phyloP scores from a whole-genome alignment of 2,329 filamentous ascomycete species.

The Cercospora beticola region DNA sequence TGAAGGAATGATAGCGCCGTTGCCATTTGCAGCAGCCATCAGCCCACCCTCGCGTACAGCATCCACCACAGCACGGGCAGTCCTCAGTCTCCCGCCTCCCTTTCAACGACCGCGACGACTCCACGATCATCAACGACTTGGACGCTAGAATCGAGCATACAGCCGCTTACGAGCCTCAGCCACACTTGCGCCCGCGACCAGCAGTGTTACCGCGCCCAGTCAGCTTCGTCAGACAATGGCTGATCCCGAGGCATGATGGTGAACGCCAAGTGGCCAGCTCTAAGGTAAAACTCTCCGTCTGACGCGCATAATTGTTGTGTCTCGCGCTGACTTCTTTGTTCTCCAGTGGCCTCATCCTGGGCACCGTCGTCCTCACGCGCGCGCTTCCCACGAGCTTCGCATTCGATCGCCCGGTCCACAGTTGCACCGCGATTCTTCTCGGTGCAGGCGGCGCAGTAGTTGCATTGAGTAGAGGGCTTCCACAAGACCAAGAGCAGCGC shows the following conservation, averaged over 20 bases:
- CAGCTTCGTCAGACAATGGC: constrained; percentile 7
- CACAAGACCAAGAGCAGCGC: constrained; percentile 11
- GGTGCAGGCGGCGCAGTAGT: constrained; percentile 43
- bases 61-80: not conserved
- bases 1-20: not conserved
- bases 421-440: constrained; percentile 44
- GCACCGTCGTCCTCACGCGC: constrained; percentile 30
- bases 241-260: constrained; percentile 17
- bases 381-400: constrained; percentile 33
- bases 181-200: not conserved
- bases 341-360: constrained; percentile 33
- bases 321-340: not conserved
- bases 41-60: not conserved
- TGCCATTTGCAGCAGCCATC: not conserved
- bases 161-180: not conserved
- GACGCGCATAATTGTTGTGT: not conserved
- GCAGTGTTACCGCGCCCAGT: not conserved
- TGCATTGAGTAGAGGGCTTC: constrained; percentile 39
- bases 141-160: not conserved
- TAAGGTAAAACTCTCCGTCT: constrained; percentile 13
- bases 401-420: constrained; percentile 49
- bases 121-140: not conserved
- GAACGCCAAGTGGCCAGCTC: constrained; percentile 22
- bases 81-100: not conserved
- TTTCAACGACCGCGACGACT: not conserved